Evolutionary conservation across 768 basidiomycete species (phyloP).

Genomic region (Pulveroboletus frians): DNA sequence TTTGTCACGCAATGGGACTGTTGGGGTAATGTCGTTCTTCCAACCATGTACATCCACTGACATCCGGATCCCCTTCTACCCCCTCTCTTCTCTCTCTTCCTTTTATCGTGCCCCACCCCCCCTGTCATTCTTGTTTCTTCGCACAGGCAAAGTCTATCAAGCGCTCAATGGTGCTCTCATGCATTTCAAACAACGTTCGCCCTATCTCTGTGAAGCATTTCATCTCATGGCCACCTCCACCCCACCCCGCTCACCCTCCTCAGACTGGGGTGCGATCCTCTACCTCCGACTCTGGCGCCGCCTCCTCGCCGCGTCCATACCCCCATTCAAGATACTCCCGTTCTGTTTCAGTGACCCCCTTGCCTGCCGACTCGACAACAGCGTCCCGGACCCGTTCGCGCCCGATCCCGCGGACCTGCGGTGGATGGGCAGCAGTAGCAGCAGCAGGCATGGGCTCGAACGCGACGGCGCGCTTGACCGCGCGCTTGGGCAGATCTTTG

Average conservation of each 20-base stretch:
- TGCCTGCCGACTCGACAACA: constrained; percentile 85
- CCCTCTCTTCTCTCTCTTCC: neutral
- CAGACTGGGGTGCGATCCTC: constrained; percentile 91
- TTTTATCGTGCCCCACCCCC: neutral
- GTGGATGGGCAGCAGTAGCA: constrained; percentile 41
- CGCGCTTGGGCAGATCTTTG: constrained; percentile 68
- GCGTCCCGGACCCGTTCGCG: constrained; percentile 86
- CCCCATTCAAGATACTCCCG: constrained; percentile 88
- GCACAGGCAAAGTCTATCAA: constrained; percentile 61
- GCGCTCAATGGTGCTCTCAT: constrained; percentile 92
- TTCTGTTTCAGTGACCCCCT: constrained; percentile 93
- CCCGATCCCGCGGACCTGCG: constrained; percentile 46
- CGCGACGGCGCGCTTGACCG: constrained; percentile 60
- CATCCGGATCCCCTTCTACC: neutral
- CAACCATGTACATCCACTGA: constrained; percentile 2
- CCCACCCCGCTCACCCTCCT: constrained; percentile 70
- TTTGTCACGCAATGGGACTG: constrained; percentile 99
- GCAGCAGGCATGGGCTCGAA: constrained; percentile 45
- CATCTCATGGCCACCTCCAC: constrained; percentile 77
- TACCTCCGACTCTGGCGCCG: constrained; percentile 89
- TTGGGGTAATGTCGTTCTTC: constrained; percentile 56
- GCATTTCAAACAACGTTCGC: constrained; percentile 85
- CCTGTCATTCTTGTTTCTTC: neutral
- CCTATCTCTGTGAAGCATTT: constrained; percentile 96
- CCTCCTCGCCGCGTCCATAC: constrained; percentile 64